phyloP scores from a whole-genome alignment of 2,329 filamentous ascomycete species.

The Colletotrichum gigasporum region DNA sequence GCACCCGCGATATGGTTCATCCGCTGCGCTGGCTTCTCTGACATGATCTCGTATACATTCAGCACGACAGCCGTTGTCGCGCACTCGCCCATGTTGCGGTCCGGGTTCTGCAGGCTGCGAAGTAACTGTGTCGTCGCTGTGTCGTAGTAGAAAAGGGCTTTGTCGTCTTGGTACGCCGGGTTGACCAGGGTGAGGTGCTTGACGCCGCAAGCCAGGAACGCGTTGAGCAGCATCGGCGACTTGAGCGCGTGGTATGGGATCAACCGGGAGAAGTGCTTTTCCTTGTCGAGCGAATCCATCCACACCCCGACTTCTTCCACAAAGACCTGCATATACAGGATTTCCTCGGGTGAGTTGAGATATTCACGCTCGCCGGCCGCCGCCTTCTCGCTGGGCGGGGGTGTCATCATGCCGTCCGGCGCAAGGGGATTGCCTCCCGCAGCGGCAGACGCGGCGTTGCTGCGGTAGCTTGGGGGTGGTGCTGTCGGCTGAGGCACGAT shows the following conservation, averaged over 20 bases:
- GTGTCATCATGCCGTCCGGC: conserved; percentile 48
- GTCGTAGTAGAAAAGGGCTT: conserved; percentile 85
- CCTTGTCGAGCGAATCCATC: conserved; percentile 91
- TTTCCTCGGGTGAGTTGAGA: conserved; percentile 79
- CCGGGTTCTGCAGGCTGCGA: conserved; percentile 81
- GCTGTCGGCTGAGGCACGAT: conserved; percentile 46
- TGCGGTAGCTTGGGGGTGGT: conserved; percentile 40
- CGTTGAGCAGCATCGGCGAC: conserved; percentile 89
- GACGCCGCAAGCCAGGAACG: conserved; percentile 87
- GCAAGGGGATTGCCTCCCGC: conserved; percentile 41
- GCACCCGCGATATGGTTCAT: conserved; percentile 92
- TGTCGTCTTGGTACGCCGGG: conserved; percentile 75
- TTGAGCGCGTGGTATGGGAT: conserved; percentile 85
- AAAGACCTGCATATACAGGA: conserved; percentile 91
- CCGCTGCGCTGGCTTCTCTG: conserved; percentile 77
- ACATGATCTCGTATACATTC: conserved; percentile 95
- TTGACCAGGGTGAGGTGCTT: conserved; percentile 81
- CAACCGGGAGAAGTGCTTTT: conserved; percentile 86
- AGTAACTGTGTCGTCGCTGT: conserved; percentile 83
- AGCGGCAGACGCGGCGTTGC: conserved; percentile 35
- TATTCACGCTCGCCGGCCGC: conserved; percentile 62
- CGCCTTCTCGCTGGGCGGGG: conserved; percentile 49
- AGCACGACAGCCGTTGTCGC: conserved; percentile 88
- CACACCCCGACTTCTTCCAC: conserved; percentile 89
- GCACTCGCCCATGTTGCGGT: conserved; percentile 84